A percentile compares a stretch with the other conserved stretches of the same genome.
Conservation (phyloP, 495 filamentous ascomycete genomes). For the Xylaria venustula region DNA sequence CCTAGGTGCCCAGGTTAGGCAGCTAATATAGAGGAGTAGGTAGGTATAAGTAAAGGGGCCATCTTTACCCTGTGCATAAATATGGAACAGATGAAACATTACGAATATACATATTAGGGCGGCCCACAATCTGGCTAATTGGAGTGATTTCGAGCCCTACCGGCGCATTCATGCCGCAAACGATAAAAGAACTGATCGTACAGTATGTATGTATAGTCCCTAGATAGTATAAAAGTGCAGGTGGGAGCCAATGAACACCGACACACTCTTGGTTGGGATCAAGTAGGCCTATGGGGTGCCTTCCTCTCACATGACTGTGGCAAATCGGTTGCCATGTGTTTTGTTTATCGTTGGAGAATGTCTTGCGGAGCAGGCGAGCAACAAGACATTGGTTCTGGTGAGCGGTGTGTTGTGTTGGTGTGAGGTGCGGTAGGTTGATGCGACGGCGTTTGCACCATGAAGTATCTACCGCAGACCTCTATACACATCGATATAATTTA, state of each 20-base stretch:
- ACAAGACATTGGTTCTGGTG: background rate
- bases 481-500: no score
- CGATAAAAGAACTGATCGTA: background rate
- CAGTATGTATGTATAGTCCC: no score
- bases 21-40: background rate
- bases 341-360: background rate
- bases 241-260: no score
- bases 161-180: conserved; percentile 5
- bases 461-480: no score
- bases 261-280: background rate
- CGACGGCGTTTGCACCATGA: no score
- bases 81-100: background rate
- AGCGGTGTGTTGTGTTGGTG: background rate
- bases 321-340: background rate
- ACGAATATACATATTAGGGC: background rate
- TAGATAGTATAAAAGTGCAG: no score
- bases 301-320: background rate
- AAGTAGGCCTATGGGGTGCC: background rate
- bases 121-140: conserved; percentile 13
- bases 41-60: background rate
- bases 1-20: no score
- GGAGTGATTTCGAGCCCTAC: background rate
- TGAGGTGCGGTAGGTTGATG: no score
- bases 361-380: background rate
- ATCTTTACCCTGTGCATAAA: background rate